Base-by-base conservation (phyloP, 2,329 filamentous ascomycete species). In the Chrysoporthe austroafricana region DNA sequence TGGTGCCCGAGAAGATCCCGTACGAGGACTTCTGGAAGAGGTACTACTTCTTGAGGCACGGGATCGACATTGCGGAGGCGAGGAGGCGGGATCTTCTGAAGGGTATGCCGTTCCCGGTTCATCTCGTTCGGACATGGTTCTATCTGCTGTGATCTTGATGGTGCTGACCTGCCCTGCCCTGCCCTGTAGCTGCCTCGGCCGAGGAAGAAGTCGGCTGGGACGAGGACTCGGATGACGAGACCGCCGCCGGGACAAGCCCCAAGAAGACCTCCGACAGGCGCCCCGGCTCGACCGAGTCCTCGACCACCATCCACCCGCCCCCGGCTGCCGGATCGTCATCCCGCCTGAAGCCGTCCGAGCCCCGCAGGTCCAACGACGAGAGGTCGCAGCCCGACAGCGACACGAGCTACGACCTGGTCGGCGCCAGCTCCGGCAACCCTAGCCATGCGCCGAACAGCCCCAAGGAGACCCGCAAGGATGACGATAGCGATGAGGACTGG, bases 321-420 rank as follows among this genome's bases (percentile, higher is more conserved):
- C 77, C 74, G 70, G 78, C 77, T 62, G 75, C 74, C 61, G 59
- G 26, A 4, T 73, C 75, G 71, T 70, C 81, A 69, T 75, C 75
- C 57, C 76, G 76, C n/a, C 81, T 88, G 60, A 93, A 93, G 78
- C 85, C 89, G 36, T 79, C 81, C 42, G 88, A 91, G 73, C 82
- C 89, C 21, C 90, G 92, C 60, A 88, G 86, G 74, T 96, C 94
- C 36, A 91, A 96, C 74, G 94, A 97, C 75, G 91, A 94, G 77
- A 94, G 95, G 77, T 96, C 92, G 36, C 92, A 96, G 73, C 89
- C 94, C 8, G 96, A 96, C 74, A 97, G 95, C 77, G 96, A 99
- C 74, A 93, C 93, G 21, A 97, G 94, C 81, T 99, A 99, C 78
- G 96, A 99, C 77, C 86, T 99, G 44, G 93, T 99, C 58, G 91